Evolutionary conservation across 2,329 filamentous ascomycete species (phyloP).

Genomic region (Juglanconis sp.): DNA sequence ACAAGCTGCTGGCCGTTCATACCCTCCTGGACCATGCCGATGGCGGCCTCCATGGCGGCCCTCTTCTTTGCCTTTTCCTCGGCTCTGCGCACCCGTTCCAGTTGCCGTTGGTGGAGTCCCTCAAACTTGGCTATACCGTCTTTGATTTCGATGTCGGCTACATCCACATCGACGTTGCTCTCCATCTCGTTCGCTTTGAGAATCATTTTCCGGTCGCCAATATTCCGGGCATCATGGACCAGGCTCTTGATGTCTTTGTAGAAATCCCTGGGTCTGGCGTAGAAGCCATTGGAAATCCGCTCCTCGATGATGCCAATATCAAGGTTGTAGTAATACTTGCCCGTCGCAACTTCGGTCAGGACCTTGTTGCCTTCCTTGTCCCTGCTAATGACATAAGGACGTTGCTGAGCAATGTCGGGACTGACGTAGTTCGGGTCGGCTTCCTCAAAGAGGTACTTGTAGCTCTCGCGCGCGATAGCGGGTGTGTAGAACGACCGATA

Average conservation of each 20-base stretch:
- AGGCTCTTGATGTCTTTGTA: slow-evolving; percentile 81
- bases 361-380: slow-evolving; percentile 78
- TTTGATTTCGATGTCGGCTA: slow-evolving; percentile 70
- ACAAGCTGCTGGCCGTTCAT: not conserved
- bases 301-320: slow-evolving; percentile 93
- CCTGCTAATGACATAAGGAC: slow-evolving; percentile 75
- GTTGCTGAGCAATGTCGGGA: slow-evolving; percentile 56
- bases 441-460: slow-evolving; percentile 82
- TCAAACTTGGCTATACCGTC: slow-evolving; percentile 43
- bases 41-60: slow-evolving; percentile 55
- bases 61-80: slow-evolving; percentile 63
- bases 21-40: slow-evolving; percentile 41
- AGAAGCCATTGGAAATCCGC: slow-evolving; percentile 94
- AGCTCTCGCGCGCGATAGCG: slow-evolving; percentile 69
- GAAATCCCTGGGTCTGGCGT: slow-evolving; percentile 87
- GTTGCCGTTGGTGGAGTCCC: slow-evolving; percentile 66
- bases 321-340: slow-evolving; percentile 92
- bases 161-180: slow-evolving; percentile 91
- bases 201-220: slow-evolving; percentile 77
- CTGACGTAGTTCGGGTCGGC: slow-evolving; percentile 69
- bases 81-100: slow-evolving; percentile 58
- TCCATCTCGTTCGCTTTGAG: slow-evolving; percentile 89
- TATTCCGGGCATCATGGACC: slow-evolving; percentile 77
- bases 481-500: slow-evolving; percentile 86
- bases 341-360: slow-evolving; percentile 68